phyloP scores from a whole-genome alignment of 805 yeast species.

The Candida caryicola region DNA sequence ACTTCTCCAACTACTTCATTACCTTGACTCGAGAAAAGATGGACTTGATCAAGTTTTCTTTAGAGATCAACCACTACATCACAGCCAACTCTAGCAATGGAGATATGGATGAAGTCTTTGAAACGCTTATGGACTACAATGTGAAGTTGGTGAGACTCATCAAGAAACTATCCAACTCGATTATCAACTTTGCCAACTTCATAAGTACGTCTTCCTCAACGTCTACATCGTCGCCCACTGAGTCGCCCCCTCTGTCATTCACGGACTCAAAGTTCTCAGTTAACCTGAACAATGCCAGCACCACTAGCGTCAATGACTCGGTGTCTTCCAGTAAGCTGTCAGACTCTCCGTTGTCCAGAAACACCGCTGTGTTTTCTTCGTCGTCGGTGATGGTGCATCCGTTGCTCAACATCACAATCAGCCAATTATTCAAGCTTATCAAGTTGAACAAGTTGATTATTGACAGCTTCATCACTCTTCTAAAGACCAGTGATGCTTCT shows the following conservation, averaged over 20 bases:
- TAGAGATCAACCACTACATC: slow-evolving; percentile 23
- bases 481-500: slow-evolving; percentile 8
- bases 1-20: slow-evolving; percentile 20
- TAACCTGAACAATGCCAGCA: background rate
- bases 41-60: slow-evolving; percentile 34
- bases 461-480: slow-evolving; percentile 24
- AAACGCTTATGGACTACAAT: slow-evolving; percentile 35
- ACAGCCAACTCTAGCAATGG: slow-evolving; percentile 2
- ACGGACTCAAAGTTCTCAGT: background rate
- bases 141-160: slow-evolving; percentile 38
- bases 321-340: background rate
- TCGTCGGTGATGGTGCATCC: slow-evolving; percentile 22
- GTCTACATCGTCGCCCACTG: background rate
- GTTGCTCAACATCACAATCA: slow-evolving; percentile 29
- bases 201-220: slow-evolving; percentile 18
- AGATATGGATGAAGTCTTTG: slow-evolving; percentile 22
- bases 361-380: background rate
- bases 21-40: slow-evolving; percentile 32
- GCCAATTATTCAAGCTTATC: slow-evolving; percentile 33
- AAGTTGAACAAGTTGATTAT: slow-evolving; percentile 35
- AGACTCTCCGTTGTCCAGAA: slow-evolving; percentile 4
- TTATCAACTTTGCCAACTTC: slow-evolving; percentile 30
- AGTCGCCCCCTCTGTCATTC: background rate
- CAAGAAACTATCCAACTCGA: slow-evolving; percentile 30
- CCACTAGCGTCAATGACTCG: slow-evolving; percentile 2